A percentile compares a stretch with the other conserved stretches of the same genome.
These are phyloP conservation scores for Salvia sclarea DNA, from an alignment of 305 asterid genomes.

Conservation along the genomic window DNA sequence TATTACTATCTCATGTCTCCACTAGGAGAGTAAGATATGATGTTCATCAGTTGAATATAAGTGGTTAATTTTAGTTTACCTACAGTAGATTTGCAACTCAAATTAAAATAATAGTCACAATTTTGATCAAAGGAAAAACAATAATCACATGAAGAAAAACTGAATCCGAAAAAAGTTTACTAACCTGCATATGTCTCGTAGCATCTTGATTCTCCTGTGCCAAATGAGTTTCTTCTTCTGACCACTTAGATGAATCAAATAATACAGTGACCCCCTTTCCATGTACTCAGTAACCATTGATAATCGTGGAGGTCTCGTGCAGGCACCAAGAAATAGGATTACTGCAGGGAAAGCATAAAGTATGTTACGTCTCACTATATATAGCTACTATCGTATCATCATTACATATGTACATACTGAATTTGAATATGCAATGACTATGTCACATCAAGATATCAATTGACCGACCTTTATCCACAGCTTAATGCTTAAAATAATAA, in stretches of 20 bases:
- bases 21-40: background rate
- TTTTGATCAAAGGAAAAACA: background rate
- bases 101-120: background rate
- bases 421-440: background rate
- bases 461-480: constrained; percentile 12
- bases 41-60: background rate
- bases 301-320: constrained; percentile 90
- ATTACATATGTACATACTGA: background rate
- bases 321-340: constrained; percentile 96
- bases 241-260: constrained; percentile 89
- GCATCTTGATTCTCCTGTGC: constrained; percentile 90
- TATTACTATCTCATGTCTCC: background rate
- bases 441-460: background rate
- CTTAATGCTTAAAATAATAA: background rate
- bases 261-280: constrained; percentile 81
- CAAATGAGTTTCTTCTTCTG: constrained; percentile 83
- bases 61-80: background rate
- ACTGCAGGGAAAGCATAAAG: constrained; percentile 58
- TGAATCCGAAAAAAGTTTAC: constrained; percentile 18
- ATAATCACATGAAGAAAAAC: background rate
- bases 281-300: constrained; percentile 95
- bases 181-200: constrained; percentile 99
- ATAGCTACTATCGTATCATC: background rate
- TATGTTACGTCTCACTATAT: constrained; percentile 20
- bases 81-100: background rate